A percentile compares a stretch with the other conserved stretches of the same genome.
Conservation (phyloP, 345 rosid species). For the Triadica sebifera region DNA sequence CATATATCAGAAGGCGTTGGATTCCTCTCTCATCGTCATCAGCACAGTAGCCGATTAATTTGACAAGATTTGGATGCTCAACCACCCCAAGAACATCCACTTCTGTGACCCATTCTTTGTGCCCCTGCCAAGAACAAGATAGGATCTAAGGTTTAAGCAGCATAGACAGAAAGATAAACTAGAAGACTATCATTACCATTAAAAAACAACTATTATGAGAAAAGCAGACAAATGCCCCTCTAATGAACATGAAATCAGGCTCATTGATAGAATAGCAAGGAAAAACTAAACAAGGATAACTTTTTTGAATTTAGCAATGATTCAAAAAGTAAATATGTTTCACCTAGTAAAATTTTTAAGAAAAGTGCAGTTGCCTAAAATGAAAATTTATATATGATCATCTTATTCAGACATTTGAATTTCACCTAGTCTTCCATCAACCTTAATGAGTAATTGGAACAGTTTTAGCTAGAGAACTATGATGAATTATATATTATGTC, state of each 20-base stretch:
- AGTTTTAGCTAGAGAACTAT: too few species aligned
- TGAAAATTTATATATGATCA: too few species aligned
- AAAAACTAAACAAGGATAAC: background rate
- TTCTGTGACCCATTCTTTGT: slow-evolving; percentile 92
- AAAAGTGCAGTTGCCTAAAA: too few species aligned
- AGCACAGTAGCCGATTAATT: slow-evolving; percentile 82
- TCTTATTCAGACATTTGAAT: too few species aligned
- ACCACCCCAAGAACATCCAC: slow-evolving; percentile 84
- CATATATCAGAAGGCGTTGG: slow-evolving; percentile 80
- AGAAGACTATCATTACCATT: background rate
- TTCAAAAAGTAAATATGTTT: background rate
- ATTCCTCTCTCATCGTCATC: slow-evolving; percentile 94
- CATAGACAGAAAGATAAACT: background rate
- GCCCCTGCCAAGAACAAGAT: slow-evolving; percentile 57
- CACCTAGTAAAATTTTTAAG: too few species aligned
- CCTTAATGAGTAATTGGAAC: too few species aligned
- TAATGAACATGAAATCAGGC: background rate
- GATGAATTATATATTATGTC: background rate
- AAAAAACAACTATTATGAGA: slow-evolving; percentile 5
- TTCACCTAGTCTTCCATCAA: too few species aligned
- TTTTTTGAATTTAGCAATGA: background rate
- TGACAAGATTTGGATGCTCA: slow-evolving; percentile 87
- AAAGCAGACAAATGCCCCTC: background rate
- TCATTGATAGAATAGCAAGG: background rate
- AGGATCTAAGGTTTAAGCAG: background rate